Conservation (phyloP, 768 basidiomycete species). For the Amanita exitialis region DNA sequence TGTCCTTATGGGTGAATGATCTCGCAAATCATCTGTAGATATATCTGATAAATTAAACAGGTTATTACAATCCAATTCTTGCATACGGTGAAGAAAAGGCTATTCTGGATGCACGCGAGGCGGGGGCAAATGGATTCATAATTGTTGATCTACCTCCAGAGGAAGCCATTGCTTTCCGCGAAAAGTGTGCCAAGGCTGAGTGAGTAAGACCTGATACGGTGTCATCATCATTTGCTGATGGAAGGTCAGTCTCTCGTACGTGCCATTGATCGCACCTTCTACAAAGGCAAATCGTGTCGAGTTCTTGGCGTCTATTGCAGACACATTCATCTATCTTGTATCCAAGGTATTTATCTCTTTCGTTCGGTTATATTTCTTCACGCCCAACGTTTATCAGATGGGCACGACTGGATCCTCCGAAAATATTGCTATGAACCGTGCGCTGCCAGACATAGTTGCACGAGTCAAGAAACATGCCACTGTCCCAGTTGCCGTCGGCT, state of each 20-base stretch:
- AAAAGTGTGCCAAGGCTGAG: conserved; percentile 76
- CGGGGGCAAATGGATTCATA: conserved; percentile 95
- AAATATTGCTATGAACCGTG: conserved; percentile 55
- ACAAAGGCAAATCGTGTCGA: conserved; percentile 81
- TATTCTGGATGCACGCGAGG: conserved; percentile 79
- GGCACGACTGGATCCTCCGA: conserved; percentile 93
- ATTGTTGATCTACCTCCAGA: conserved; percentile 97
- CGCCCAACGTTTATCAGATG: conserved; percentile 45
- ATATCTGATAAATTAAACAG: conserved; percentile 28
- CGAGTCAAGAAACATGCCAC: conserved; percentile 72
- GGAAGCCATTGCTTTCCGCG: conserved; percentile 85
- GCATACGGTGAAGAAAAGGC: conserved; percentile 95
- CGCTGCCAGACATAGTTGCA: conserved; percentile 74
- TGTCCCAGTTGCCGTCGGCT: conserved; percentile 90
- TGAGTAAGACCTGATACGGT: conserved; percentile 28
- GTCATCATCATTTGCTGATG: background rate
- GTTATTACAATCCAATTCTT: conserved; percentile 95
- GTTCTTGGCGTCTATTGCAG: conserved; percentile 88
- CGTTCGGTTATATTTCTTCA: background rate
- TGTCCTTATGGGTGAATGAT: conserved; percentile 77
- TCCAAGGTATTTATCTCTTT: conserved; percentile 62
- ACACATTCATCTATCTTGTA: conserved; percentile 97
- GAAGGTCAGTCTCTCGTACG: conserved; percentile 70
- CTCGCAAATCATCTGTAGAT: background rate
- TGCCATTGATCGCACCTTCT: conserved; percentile 92